Base-by-base conservation (phyloP, 2,329 filamentous ascomycete species). In the Phyllosticta citribraziliensis region DNA sequence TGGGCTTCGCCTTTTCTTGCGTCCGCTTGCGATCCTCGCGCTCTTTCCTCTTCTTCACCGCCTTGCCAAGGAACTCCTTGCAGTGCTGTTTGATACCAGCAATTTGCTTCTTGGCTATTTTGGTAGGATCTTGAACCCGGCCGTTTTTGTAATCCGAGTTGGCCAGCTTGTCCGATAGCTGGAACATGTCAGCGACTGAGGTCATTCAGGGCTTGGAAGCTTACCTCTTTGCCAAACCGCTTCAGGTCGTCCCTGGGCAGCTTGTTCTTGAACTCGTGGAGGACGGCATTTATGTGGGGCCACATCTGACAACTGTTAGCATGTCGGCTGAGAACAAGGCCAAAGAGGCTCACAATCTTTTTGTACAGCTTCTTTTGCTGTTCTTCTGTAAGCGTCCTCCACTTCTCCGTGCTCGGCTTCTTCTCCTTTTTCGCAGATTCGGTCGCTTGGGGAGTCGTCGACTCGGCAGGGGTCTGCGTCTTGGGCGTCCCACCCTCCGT, bases 311-410 rank as follows among this genome's bases (percentile, higher is more conserved):
- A 14, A 22, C 22, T 50, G 27, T 63, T 69, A 64, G 68, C 63
- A 56, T 30, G 27, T 4, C 17, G 47, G 8, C 19, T 51, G n/a
- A 20, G 1, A 4, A 53, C 11, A 57, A 40, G 52, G 57, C 17
- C n/a, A 24, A 47, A 19, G 24, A 58, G 27, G 78, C 89, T 73
- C 80, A 95, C 91, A 57, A 91, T 96, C 70, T 92, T 92, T 73
- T 97, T 92, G 69, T 97, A 97, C 2, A 96, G 81, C 77, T 91
- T 96, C 83, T 91, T 95, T 75, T 94, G 90, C 75, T 97, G 97
- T 66, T 97, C 92, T 66, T 85, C 72, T 1, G 87, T 79, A 33
- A 87, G 72, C 63, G 80, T 82, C 60, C 84, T 82, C 88, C 88
- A 91, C 70, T 87, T 89, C 55, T 90, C 87, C 67, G 81, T 69